These are phyloP conservation scores for Ascochyta lentis DNA, from an alignment of 2,329 filamentous ascomycete species.

Conservation along the genomic window DNA sequence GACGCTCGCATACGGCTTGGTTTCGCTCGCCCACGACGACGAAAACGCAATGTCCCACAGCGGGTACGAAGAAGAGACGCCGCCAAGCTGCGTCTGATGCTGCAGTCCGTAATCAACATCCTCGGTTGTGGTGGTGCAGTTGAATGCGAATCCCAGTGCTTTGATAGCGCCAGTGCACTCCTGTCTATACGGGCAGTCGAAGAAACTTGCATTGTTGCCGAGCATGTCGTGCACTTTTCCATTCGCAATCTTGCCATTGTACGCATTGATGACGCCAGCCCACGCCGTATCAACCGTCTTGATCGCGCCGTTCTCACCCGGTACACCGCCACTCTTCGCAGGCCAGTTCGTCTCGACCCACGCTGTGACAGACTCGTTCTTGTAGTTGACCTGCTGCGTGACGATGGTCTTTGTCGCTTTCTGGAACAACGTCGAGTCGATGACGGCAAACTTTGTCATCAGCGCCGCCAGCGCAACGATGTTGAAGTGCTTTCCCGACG, in stretches of 20 bases:
- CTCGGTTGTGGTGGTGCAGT: slow-evolving; percentile 20
- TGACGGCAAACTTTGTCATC: slow-evolving; percentile 36
- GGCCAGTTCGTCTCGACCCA: slow-evolving; percentile 30
- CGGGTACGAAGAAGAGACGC: slow-evolving; percentile 14
- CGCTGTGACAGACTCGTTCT: slow-evolving; percentile 26
- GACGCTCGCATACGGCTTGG: slow-evolving; percentile 25
- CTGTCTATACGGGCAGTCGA: slow-evolving; percentile 28
- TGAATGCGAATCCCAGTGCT: slow-evolving; percentile 26
- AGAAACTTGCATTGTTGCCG: slow-evolving; percentile 23
- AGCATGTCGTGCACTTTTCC: slow-evolving; percentile 31
- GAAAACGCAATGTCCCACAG: slow-evolving; percentile 29
- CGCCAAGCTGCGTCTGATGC: slow-evolving; percentile 12
- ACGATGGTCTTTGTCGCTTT: slow-evolving; percentile 29
- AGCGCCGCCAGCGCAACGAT: slow-evolving; percentile 32
- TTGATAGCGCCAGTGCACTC: slow-evolving; percentile 27
- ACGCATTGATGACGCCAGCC: slow-evolving; percentile 29
- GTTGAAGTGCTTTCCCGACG: slow-evolving; percentile 31
- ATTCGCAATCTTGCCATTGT: slow-evolving; percentile 31
- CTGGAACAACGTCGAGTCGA: slow-evolving; percentile 34
- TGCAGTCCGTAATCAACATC: slow-evolving; percentile 30
- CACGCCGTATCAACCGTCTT: slow-evolving; percentile 30
- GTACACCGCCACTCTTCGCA: slow-evolving; percentile 25
- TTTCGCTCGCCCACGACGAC: slow-evolving; percentile 16
- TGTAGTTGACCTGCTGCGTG: slow-evolving; percentile 27
- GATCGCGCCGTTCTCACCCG: slow-evolving; percentile 23